Evolutionary conservation across 352 stramenopile genomes (phyloP).

Genomic region (Phytopythium chamaehyphon): DNA sequence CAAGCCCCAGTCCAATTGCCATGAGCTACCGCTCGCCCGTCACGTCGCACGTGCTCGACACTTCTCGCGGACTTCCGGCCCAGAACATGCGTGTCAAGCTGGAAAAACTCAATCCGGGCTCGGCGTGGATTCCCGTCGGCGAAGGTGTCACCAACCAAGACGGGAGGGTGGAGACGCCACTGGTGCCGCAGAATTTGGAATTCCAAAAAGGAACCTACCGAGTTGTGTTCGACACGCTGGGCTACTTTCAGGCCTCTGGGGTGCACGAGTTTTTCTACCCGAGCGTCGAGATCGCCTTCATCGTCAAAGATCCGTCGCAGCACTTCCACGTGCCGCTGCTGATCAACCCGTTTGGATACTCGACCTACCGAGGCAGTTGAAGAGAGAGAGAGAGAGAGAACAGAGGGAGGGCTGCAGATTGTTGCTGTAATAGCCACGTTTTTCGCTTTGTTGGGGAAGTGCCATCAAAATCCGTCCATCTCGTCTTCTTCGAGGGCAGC

Average conservation of each 20-base stretch:
- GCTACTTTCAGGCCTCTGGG: conserved; percentile 73
- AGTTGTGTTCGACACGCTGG: conserved; percentile 76
- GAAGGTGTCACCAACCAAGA: conserved; percentile 68
- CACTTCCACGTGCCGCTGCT: conserved; percentile 90
- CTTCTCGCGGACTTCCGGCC: conserved; percentile 64
- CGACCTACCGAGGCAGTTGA: conserved; percentile 87
- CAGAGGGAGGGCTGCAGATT: too few relatives aligned
- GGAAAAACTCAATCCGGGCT: conserved; percentile 31
- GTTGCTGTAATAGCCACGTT: too few relatives aligned
- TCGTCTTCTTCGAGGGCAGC: conserved; percentile 15
- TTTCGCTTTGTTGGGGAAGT: background rate
- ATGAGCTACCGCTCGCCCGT: conserved; percentile 66
- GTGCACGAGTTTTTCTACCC: conserved; percentile 84
- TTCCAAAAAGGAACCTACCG: conserved; percentile 64
- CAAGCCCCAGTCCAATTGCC: background rate
- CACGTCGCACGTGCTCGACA: conserved; percentile 89
- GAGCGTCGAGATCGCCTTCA: conserved; percentile 76
- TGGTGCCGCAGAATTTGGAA: conserved; percentile 35
- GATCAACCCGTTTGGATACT: conserved; percentile 88
- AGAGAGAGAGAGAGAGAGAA: too few relatives aligned
- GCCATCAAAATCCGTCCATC: background rate
- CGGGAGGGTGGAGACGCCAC: conserved; percentile 47
- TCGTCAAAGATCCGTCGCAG: conserved; percentile 60
- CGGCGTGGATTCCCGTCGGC: conserved; percentile 27
- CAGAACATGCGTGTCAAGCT: conserved; percentile 68